phyloP scores from a whole-genome alignment of 306 rosid species.

The Chamaecrista fasciculata region DNA sequence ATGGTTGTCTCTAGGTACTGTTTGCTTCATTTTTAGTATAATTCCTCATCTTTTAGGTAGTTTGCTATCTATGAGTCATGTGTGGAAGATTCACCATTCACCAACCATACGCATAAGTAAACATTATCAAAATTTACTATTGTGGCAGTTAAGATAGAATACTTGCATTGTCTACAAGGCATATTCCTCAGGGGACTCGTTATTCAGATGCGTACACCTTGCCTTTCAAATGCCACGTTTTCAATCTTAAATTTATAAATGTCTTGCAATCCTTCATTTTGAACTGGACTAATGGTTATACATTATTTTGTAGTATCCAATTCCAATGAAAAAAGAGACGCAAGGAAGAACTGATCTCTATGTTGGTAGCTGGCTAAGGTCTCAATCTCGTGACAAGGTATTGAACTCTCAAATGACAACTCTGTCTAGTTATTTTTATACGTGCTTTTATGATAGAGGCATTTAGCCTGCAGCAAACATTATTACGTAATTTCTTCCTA shows the following conservation, averaged over 20 bases:
- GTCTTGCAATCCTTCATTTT: background rate
- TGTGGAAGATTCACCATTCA: no score
- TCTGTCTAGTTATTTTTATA: background rate
- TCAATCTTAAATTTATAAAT: background rate
- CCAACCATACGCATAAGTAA: background rate
- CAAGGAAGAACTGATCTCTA: conserved; percentile 80
- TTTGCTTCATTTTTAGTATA: background rate
- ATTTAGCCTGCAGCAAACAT: background rate
- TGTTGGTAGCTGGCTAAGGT: conserved; percentile 80
- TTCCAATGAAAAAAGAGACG: conserved; percentile 84
- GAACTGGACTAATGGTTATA: background rate
- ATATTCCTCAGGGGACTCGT: conserved; percentile 14
- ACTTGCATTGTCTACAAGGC: background rate
- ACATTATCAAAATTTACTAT: background rate
- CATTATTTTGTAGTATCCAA: conserved; percentile 65
- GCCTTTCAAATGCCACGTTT: background rate
- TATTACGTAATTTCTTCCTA: conserved; percentile 4
- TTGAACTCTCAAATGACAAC: conserved; percentile 15
- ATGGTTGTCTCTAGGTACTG: conserved; percentile 8
- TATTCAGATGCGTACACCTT: background rate
- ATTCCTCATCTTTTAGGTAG: background rate
- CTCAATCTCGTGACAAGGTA: conserved; percentile 88
- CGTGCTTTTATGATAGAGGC: background rate
- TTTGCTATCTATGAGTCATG: conserved; percentile 5
- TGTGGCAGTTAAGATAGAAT: background rate